These are phyloP conservation scores for Sequoia sempervirens DNA, from an alignment of 75 land plant genomes.

Conservation along the genomic window DNA sequence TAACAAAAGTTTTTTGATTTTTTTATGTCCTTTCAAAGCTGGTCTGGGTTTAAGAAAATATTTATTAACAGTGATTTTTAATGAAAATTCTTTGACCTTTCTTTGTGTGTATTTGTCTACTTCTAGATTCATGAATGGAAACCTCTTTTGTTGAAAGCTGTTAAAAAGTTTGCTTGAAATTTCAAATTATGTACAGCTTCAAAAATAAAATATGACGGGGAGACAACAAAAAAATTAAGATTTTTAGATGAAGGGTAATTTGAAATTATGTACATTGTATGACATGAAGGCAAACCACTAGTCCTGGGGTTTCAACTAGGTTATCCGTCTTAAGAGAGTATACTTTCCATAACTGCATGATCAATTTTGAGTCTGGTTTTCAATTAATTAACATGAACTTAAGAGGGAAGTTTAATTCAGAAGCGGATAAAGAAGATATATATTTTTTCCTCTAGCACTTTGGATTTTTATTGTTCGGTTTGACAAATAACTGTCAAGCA, in stretches of 20 bases:
- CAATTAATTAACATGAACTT: background rate
- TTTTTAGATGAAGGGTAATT: background rate
- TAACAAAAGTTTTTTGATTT: background rate
- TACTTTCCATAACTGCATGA: background rate
- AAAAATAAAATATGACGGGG: too few relatives aligned
- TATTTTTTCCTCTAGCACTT: background rate
- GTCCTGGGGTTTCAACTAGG: background rate
- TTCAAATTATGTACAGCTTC: background rate
- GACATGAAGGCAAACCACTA: background rate
- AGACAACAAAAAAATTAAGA: background rate
- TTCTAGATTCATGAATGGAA: background rate
- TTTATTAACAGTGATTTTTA: background rate
- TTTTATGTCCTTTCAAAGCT: background rate
- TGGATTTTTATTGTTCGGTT: background rate
- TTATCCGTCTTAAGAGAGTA: background rate
- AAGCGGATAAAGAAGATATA: background rate
- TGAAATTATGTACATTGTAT: background rate
- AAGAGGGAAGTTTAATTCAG: background rate
- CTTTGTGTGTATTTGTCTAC: background rate
- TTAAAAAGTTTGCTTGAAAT: background rate
- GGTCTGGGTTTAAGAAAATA: background rate
- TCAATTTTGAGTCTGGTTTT: background rate
- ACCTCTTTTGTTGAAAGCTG: background rate
- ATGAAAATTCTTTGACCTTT: background rate
- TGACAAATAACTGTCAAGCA: background rate